phyloP scores from a whole-genome alignment of 2,329 filamentous ascomycete species.

The Westerdykella aurantiaca region DNA sequence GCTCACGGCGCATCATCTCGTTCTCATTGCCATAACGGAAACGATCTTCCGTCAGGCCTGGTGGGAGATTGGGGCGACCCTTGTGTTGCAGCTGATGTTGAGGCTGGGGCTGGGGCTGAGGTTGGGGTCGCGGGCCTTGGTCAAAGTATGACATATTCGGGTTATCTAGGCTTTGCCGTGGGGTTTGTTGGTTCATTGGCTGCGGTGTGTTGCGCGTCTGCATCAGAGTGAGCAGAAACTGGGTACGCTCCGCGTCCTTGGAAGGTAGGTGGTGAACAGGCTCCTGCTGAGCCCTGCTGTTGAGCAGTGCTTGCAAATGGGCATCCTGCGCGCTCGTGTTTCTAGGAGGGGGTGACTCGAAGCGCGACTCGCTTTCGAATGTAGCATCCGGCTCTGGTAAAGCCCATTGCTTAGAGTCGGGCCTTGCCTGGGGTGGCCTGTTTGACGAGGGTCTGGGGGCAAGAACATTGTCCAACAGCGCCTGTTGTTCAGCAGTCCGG shows the following conservation, averaged over 20 bases:
- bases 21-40: constrained; percentile 26
- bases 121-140: constrained; percentile 29
- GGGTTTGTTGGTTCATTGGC: constrained; percentile 28
- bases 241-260: constrained; percentile 59
- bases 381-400: no score
- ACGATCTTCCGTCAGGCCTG: constrained; percentile 35
- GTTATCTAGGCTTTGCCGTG: constrained; percentile 30
- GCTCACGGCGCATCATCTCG: constrained; percentile 25
- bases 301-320: constrained; percentile 33
- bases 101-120: constrained; percentile 30
- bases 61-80: constrained; percentile 31
- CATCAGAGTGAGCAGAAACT: constrained; percentile 84
- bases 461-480: constrained; percentile 33
- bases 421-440: constrained; percentile 27
- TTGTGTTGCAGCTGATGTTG: constrained; percentile 36
- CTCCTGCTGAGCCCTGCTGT: constrained; percentile 35
- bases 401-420: constrained; percentile 21
- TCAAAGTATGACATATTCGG: constrained; percentile 33
- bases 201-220: constrained; percentile 40
- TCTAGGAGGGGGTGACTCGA: constrained; percentile 18
- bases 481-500: constrained; percentile 32
- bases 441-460: constrained; percentile 24
- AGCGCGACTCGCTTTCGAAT: neutral
- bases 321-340: constrained; percentile 29
- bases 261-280: constrained; percentile 33